Percentiles rank a stretch among this genome's conserved stretches.
These are phyloP conservation scores for Juncus effusus DNA, from an alignment of 176 grass and related monocot species.

Conservation along the genomic window DNA sequence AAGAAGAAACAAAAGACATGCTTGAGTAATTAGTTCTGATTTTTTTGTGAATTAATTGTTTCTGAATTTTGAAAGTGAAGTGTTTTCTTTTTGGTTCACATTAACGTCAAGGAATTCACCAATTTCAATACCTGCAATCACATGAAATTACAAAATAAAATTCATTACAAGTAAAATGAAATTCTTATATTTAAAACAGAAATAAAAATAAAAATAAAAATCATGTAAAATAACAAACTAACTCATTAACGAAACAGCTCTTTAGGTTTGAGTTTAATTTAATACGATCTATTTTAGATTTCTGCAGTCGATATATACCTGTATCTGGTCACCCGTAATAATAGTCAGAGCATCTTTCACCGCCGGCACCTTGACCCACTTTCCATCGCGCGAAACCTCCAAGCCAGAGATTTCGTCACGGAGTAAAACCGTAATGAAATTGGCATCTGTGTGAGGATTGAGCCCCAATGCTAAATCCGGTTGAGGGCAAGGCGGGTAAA, in stretches of 20 bases:
- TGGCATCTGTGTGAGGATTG: conserved; percentile 68
- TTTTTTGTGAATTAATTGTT: not conserved
- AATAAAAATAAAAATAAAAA: too few species aligned
- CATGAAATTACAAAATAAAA: too few species aligned
- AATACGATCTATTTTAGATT: too few species aligned
- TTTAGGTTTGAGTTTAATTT: too few species aligned
- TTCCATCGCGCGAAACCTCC: conserved; percentile 45
- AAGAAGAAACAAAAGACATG: too few species aligned
- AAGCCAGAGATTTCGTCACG: conserved; percentile 71
- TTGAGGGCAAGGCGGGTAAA: conserved; percentile 74
- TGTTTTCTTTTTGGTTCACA: too few species aligned
- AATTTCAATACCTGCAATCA: too few species aligned
- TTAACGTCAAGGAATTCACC: too few species aligned
- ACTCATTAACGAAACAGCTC: too few species aligned
- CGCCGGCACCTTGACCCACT: conserved; percentile 56
- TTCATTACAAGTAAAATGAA: too few species aligned
- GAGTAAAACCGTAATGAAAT: conserved; percentile 68
- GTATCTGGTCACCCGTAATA: conserved; percentile 71
- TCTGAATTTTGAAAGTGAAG: not conserved
- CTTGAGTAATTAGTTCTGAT: not conserved
- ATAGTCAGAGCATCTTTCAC: conserved; percentile 51
- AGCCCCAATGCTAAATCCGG: conserved; percentile 78
- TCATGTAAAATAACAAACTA: too few species aligned
- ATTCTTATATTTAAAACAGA: too few species aligned
- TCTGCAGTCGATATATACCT: conserved; percentile 19